A percentile compares a stretch with the other conserved stretches of the same genome.
phyloP scores from a whole-genome alignment of 257 asterid species.

The Lycium ferocissimum region DNA sequence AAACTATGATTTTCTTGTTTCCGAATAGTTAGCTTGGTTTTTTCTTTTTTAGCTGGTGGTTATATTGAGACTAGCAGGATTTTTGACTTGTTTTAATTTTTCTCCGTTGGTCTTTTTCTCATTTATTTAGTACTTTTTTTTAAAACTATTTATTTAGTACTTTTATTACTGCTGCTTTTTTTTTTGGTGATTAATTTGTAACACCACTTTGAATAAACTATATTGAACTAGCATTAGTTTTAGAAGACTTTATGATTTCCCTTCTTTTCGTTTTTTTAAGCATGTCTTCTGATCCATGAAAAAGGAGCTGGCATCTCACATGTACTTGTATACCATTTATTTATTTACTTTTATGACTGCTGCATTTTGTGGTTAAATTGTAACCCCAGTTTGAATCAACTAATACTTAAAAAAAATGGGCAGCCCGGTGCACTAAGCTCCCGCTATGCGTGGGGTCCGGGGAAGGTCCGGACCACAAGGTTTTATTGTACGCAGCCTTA shows the following conservation, averaged over 20 bases:
- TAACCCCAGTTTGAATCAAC: neutral
- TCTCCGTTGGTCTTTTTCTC: neutral
- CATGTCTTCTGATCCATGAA: conserved; percentile 13
- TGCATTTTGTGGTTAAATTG: conserved; percentile 15
- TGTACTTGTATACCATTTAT: conserved; percentile 17
- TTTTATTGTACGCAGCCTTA: too few relatives aligned
- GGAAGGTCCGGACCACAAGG: too few relatives aligned
- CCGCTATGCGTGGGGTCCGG: too few relatives aligned
- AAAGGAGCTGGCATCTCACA: neutral
- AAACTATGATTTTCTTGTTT: neutral
- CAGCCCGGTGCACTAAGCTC: too few relatives aligned
- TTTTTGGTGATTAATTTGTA: neutral
- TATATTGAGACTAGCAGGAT: neutral
- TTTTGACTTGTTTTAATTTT: conserved; percentile 15
- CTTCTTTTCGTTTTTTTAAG: neutral
- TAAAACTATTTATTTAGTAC: neutral
- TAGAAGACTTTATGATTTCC: neutral
- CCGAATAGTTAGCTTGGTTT: neutral
- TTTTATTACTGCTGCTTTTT: neutral
- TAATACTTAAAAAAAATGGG: too few relatives aligned
- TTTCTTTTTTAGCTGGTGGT: neutral
- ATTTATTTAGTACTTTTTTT: neutral
- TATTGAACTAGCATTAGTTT: conserved; percentile 7
- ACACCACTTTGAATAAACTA: conserved; percentile 14
- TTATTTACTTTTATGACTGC: conserved; percentile 1